These are phyloP conservation scores for Thelephora terrestris DNA, from an alignment of 1,284 basidiomycete genomes.

Conservation along the genomic window DNA sequence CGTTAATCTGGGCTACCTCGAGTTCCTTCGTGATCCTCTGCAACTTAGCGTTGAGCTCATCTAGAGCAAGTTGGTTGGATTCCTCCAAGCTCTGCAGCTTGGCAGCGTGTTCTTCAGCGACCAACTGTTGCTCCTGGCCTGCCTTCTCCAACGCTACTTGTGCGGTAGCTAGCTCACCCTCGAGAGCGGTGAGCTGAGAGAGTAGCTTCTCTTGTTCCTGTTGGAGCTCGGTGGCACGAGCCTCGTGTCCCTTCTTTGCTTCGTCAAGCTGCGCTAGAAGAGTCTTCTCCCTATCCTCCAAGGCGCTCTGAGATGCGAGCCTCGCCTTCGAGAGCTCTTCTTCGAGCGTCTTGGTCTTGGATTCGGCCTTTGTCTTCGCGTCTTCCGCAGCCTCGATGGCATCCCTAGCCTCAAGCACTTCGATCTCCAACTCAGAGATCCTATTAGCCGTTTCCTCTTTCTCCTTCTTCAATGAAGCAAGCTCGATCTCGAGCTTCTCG, in stretches of 20 bases:
- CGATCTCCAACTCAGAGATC: slow-evolving; percentile 70
- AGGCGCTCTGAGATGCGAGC: slow-evolving; percentile 38
- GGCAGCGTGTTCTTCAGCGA: slow-evolving; percentile 35
- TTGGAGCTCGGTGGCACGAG: slow-evolving; percentile 32
- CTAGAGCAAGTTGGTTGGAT: slow-evolving; percentile 29
- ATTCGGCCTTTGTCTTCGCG: slow-evolving; percentile 25
- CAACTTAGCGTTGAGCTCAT: slow-evolving; percentile 50
- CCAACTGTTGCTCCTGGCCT: slow-evolving; percentile 31
- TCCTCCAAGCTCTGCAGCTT: slow-evolving; percentile 34
- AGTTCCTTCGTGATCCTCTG: slow-evolving; percentile 48
- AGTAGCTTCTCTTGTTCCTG: slow-evolving; percentile 37
- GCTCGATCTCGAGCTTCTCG: slow-evolving; percentile 39
- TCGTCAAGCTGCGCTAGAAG: slow-evolving; percentile 31
- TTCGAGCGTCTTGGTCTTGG: slow-evolving; percentile 39
- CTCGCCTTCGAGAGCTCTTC: slow-evolving; percentile 36
- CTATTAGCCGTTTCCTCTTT: slow-evolving; percentile 67
- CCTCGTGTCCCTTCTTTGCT: slow-evolving; percentile 33
- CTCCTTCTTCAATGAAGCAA: slow-evolving; percentile 49
- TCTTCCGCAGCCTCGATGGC: slow-evolving; percentile 57
- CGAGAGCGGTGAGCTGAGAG: slow-evolving; percentile 35
- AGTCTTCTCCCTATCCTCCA: slow-evolving; percentile 44
- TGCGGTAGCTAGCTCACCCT: slow-evolving; percentile 35
- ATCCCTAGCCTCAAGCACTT: slow-evolving; percentile 70
- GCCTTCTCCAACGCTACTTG: slow-evolving; percentile 38
- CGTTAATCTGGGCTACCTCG: slow-evolving; percentile 35